A percentile compares a stretch with the other conserved stretches of the same genome.
Evolutionary conservation across 1,139 yeast genomes (phyloP).

Genomic region (Spathaspora sp.): DNA sequence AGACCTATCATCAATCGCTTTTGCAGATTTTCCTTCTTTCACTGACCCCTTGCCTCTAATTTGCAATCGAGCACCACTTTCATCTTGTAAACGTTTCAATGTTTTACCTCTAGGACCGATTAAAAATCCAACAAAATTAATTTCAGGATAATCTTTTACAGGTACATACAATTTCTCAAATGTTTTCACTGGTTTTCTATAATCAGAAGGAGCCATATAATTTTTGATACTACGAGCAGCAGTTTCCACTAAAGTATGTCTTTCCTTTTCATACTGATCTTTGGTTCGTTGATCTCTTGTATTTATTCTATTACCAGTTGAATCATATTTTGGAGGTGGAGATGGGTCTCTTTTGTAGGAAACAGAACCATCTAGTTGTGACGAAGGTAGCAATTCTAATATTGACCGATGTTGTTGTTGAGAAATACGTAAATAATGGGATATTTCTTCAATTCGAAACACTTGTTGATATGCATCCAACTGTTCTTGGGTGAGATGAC

Average conservation of each 20-base stretch:
- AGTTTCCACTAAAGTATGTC: conserved; percentile 71
- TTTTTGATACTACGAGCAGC: conserved; percentile 76
- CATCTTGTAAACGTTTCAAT: conserved; percentile 72
- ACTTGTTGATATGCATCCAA: conserved; percentile 75
- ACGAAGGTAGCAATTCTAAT: conserved; percentile 38
- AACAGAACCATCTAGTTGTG: conserved; percentile 23
- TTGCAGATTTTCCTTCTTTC: conserved; percentile 74
- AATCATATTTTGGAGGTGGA: conserved; percentile 91
- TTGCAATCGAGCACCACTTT: conserved; percentile 83
- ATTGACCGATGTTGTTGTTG: conserved; percentile 51
- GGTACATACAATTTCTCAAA: conserved; percentile 86
- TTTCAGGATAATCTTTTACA: conserved; percentile 82
- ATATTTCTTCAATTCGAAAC: conserved; percentile 78
- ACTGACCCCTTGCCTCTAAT: conserved; percentile 94
- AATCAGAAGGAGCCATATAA: conserved; percentile 79
- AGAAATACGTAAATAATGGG: conserved; percentile 42
- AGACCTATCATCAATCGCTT: conserved; percentile 27
- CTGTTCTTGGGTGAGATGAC: conserved; percentile 79
- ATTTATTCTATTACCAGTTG: conserved; percentile 77
- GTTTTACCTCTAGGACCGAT: conserved; percentile 97
- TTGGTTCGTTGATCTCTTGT: conserved; percentile 72
- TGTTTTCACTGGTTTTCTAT: conserved; percentile 67
- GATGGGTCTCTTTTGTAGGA: conserved; percentile 65
- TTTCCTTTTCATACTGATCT: conserved; percentile 68
- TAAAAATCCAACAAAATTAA: conserved; percentile 87